Conservation (phyloP, 2,329 filamentous ascomycete species). For the Colletotrichum tropicale region DNA sequence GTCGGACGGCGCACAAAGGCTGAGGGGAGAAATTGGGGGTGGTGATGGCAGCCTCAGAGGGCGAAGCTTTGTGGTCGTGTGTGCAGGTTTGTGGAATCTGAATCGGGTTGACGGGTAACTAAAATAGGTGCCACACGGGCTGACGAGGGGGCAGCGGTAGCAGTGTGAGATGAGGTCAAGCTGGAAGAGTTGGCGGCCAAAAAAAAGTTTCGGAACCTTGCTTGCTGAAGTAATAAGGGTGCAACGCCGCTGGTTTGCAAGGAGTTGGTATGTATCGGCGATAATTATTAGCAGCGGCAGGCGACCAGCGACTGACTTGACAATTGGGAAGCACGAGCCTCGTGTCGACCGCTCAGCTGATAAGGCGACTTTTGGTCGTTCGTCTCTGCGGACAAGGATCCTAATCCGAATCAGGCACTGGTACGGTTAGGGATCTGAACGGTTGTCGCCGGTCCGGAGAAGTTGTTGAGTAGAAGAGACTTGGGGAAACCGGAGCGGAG, state of each 20-base stretch:
- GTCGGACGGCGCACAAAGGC: background rate
- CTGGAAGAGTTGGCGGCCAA: background rate
- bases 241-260: background rate
- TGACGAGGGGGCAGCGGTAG: slow-evolving; percentile 7
- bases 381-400: background rate
- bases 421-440: background rate
- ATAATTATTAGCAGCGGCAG: background rate
- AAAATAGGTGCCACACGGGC: slow-evolving; percentile 20
- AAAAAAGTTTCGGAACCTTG: slow-evolving; percentile 18
- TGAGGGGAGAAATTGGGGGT: background rate
- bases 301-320: background rate
- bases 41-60: slow-evolving; percentile 13
- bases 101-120: slow-evolving; percentile 18
- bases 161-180: background rate
- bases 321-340: background rate
- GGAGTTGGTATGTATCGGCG: background rate
- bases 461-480: background rate
- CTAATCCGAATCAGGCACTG: background rate
- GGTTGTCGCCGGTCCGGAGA: background rate
- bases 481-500: background rate
- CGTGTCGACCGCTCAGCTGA: background rate
- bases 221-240: slow-evolving; percentile 15
- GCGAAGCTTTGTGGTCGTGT: slow-evolving; percentile 16
- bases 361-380: background rate
- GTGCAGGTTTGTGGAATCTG: slow-evolving; percentile 18